Evolutionary conservation across 2,329 filamentous ascomycete species (phyloP), one percentile per base, ranked within the genome.

Genomic region (Epichloe baconii): DNA sequence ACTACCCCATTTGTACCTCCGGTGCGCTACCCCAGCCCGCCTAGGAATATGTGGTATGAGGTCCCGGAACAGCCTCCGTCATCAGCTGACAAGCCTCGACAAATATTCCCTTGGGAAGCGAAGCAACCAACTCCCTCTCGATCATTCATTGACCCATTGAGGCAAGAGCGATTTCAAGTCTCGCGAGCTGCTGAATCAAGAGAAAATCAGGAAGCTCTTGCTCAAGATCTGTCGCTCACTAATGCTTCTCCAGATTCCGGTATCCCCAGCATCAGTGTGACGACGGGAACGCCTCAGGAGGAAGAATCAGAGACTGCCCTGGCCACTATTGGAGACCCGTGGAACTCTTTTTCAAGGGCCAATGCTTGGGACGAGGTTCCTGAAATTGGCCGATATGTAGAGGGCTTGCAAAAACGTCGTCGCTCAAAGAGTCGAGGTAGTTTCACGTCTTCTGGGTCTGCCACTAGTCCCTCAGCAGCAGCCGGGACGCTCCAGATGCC

Each of bases 291-390:
- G 4, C 21, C 34, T 14, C 36, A 40, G 46, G 41, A 31, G 31
- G 11, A 23, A n/a, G 12, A 21, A 3, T 12, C n/a, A 19, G 35
- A 23, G 35, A 12, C 19, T 37, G n/a, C 10, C 42, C 19, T 36
- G 15, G 3, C 23, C 15, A 42, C n/a, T 11, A n/a, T 38, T 36
- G 38, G 40, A 47, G 75, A 83, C 60, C 77, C 82, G 19, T 95
- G 87, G 86, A 77, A 80, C 55, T 76, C 76, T 45, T 95, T 85
- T 64, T 74, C 80, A n/a, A 78, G 82, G 45, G 79, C 75, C 48
- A 98, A 97, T 66, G 90, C 88, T 15, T 98, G 93, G 93, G 93
- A 98, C 61, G 86, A 88, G 49, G 79, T 94, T 49, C 86, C 87
- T 12, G 85, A 88, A 57, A 98, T 98, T 59, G 83, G 88, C 61